A percentile compares a stretch with the other conserved stretches of the same genome.
Conservation (phyloP, 139 green algal species). For the Mesostigma viride region DNA sequence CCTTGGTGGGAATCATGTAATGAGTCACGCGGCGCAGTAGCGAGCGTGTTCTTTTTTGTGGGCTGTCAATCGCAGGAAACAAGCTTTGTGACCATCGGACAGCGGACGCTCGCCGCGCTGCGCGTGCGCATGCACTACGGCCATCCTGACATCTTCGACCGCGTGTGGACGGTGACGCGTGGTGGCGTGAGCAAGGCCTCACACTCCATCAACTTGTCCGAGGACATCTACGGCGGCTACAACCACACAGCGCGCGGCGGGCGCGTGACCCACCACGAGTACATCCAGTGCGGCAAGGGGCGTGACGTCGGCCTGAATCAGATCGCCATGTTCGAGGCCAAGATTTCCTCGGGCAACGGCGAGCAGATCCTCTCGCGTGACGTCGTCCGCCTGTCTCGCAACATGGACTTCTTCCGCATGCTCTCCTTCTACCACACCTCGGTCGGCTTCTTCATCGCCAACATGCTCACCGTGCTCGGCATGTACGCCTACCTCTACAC, state of each 20-base stretch:
- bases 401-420: slow-evolving; percentile 26
- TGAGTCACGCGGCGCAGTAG: too few relatives aligned
- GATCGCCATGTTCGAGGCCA: slow-evolving; percentile 30
- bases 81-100: slow-evolving; percentile 32
- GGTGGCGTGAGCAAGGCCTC: slow-evolving; percentile 32
- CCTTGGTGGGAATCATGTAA: too few relatives aligned
- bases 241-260: slow-evolving; percentile 19
- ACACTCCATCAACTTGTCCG: slow-evolving; percentile 23
- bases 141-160: slow-evolving; percentile 30
- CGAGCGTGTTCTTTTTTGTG: too few relatives aligned
- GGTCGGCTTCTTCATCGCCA: slow-evolving; percentile 29
- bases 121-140: slow-evolving; percentile 30
- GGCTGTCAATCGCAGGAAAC: slow-evolving; percentile 34
- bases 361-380: slow-evolving; percentile 10
- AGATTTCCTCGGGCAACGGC: slow-evolving; percentile 25
- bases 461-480: slow-evolving; percentile 8
- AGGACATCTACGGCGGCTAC: slow-evolving; percentile 31
- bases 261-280: slow-evolving; percentile 26
- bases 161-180: slow-evolving; percentile 20
- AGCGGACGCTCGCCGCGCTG: slow-evolving; percentile 21
- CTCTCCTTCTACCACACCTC: slow-evolving; percentile 27
- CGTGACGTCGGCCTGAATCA: slow-evolving; percentile 31
- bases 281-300: slow-evolving; percentile 33
- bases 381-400: not conserved
- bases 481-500: not conserved